A percentile compares a stretch with the other conserved stretches of the same genome.
Conservation (phyloP, 345 rosid species). For the Linum lewisii region DNA sequence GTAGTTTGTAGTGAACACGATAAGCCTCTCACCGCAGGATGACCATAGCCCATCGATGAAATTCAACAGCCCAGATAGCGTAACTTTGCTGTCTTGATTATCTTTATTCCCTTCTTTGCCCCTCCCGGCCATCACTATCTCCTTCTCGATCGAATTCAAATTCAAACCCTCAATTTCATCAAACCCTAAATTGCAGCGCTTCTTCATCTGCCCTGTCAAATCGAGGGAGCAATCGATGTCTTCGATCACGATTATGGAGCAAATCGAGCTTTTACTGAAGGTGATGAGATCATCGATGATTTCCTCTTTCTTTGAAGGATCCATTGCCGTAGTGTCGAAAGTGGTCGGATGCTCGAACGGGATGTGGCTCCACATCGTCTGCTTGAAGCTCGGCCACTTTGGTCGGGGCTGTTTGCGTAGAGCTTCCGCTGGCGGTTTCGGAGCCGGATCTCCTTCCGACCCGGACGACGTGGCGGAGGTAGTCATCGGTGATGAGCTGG, state of each 20-base stretch:
- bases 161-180: no score
- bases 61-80: neutral
- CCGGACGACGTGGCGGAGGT: constrained; percentile 5
- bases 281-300: neutral
- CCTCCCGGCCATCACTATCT: neutral
- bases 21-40: neutral
- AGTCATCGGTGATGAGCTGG: neutral
- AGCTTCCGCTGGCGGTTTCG: constrained; percentile 15
- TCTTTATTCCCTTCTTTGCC: no score
- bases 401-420: constrained; percentile 12
- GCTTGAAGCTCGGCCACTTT: constrained; percentile 1
- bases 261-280: neutral
- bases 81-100: neutral
- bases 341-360: constrained; percentile 1
- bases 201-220: neutral
- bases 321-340: neutral
- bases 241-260: constrained; percentile 1
- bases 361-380: neutral
- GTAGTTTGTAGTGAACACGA: constrained; percentile 1
- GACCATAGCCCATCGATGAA: constrained; percentile 2
- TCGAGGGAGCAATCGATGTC: constrained; percentile 3
- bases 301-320: neutral
- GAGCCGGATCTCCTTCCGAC: constrained; percentile 12
- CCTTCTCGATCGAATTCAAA: neutral
- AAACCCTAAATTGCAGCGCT: no score